A percentile compares a stretch with the other conserved stretches of the same genome.
These are phyloP conservation scores for Pelagomonas calceolata DNA, from an alignment of 108 stramenopile species.

Conservation along the genomic window DNA sequence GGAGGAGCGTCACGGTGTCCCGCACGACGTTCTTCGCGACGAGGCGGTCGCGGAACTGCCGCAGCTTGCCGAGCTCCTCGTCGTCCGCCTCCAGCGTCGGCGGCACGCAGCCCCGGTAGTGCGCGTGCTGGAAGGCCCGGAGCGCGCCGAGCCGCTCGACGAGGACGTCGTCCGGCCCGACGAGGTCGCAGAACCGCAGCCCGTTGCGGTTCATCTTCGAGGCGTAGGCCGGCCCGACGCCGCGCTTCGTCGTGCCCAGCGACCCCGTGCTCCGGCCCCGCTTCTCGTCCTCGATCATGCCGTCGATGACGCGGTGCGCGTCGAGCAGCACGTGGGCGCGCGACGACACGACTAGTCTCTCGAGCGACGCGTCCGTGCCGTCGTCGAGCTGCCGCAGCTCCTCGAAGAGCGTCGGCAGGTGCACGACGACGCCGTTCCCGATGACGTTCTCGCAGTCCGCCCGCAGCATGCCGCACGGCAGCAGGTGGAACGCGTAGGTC, in stretches of 20 bases:
- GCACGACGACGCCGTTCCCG: slow-evolving; percentile 95
- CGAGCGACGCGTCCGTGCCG: slow-evolving; percentile 60
- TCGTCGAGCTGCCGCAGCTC: slow-evolving; percentile 70
- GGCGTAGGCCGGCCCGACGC: slow-evolving; percentile 96
- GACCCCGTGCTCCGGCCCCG: slow-evolving; percentile 28
- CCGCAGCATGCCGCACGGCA: slow-evolving; percentile 92
- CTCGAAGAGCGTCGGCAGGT: slow-evolving; percentile 79
- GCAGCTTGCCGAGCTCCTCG: slow-evolving; percentile 85
- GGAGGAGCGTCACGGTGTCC: slow-evolving; percentile 83
- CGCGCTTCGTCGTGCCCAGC: slow-evolving; percentile 93
- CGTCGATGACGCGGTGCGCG: slow-evolving; percentile 93
- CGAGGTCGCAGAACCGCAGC: slow-evolving; percentile 87
- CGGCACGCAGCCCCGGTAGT: slow-evolving; percentile 71
- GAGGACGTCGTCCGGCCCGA: slow-evolving; percentile 48
- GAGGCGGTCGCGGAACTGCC: slow-evolving; percentile 6
- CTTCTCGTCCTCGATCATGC: slow-evolving; percentile 53
- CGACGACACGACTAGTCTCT: slow-evolving; percentile 81
- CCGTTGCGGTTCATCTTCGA: slow-evolving; percentile 93
- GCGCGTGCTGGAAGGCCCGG: slow-evolving; percentile 67
- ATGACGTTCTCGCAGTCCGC: slow-evolving; percentile 74
- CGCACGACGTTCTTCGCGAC: slow-evolving; percentile 18
- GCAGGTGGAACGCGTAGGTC: slow-evolving; percentile 98
- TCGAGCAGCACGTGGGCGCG: slow-evolving; percentile 97
- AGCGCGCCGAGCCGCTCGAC: slow-evolving; percentile 84
- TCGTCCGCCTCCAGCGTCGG: slow-evolving; percentile 96